Conservation (phyloP, 1,139 yeast genomes). For the Magnusiomyces fungicola region DNA sequence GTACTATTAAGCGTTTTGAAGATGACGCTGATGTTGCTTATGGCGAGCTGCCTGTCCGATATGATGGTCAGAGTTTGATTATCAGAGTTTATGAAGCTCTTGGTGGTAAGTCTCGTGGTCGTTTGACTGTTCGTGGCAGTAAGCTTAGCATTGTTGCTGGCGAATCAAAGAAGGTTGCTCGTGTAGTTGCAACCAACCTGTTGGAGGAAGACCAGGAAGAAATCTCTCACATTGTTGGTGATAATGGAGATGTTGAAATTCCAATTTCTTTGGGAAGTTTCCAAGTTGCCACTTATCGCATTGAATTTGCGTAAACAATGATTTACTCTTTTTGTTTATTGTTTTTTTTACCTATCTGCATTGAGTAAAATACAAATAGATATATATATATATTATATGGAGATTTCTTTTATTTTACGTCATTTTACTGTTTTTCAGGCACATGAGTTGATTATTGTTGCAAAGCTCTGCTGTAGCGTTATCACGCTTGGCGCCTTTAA, state of each 20-base stretch:
- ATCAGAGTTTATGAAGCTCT: slow-evolving; percentile 77
- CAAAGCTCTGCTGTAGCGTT: too few relatives aligned
- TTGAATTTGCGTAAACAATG: slow-evolving; percentile 18
- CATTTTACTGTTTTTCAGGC: too few relatives aligned
- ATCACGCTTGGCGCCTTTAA: too few relatives aligned
- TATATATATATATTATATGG: too few relatives aligned
- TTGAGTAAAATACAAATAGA: neutral
- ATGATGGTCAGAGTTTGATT: slow-evolving; percentile 40
- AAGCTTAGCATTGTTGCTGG: slow-evolving; percentile 16
- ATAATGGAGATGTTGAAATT: slow-evolving; percentile 32
- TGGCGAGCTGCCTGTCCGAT: slow-evolving; percentile 37
- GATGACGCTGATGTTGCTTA: slow-evolving; percentile 52
- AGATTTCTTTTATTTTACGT: too few relatives aligned
- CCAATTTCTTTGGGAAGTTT: slow-evolving; percentile 55
- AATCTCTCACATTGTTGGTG: slow-evolving; percentile 27
- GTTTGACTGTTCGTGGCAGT: slow-evolving; percentile 30
- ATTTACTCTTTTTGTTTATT: neutral
- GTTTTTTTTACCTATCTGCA: too few relatives aligned
- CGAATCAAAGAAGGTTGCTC: slow-evolving; percentile 34
- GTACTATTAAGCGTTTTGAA: slow-evolving; percentile 82
- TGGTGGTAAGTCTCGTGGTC: slow-evolving; percentile 65
- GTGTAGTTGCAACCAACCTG: slow-evolving; percentile 56
- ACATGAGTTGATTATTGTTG: too few relatives aligned
- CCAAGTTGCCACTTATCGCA: slow-evolving; percentile 57
- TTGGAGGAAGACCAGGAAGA: slow-evolving; percentile 58